A percentile compares a stretch with the other conserved stretches of the same genome.
Evolutionary conservation across 441 rosid species (phyloP).

Genomic region (Syzygium syzygioides): DNA sequence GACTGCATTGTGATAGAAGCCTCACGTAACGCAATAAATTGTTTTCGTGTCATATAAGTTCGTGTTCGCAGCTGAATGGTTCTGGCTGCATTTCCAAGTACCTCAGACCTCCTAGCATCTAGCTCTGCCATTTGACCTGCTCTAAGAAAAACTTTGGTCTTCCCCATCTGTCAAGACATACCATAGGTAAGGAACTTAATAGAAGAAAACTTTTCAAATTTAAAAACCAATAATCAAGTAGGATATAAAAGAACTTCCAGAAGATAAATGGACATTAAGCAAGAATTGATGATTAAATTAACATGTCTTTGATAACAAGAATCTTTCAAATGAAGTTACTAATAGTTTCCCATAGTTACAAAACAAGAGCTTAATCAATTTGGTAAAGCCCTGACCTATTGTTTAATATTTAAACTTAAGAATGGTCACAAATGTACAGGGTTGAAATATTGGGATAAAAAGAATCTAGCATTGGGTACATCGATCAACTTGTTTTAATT

Average conservation of each 20-base stretch:
- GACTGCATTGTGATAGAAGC: slow-evolving; percentile 57
- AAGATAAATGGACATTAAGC: background rate
- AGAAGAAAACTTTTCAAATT: background rate
- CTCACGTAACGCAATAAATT: slow-evolving; percentile 39
- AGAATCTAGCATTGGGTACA: background rate
- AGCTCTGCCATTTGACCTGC: slow-evolving; percentile 86
- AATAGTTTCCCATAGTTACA: background rate
- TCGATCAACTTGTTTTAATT: background rate
- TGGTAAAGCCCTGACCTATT: background rate
- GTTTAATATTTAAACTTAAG: background rate
- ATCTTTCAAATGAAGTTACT: background rate
- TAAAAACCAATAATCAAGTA: background rate
- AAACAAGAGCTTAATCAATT: background rate
- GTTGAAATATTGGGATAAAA: background rate
- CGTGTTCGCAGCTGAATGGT: slow-evolving; percentile 54
- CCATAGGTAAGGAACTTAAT: background rate
- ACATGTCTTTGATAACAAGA: background rate
- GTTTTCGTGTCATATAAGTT: slow-evolving; percentile 48
- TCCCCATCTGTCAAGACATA: slow-evolving; percentile 50
- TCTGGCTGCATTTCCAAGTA: slow-evolving; percentile 67
- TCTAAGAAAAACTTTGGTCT: slow-evolving; percentile 64
- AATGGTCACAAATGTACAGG: background rate
- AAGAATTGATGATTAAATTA: background rate
- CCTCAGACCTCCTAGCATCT: slow-evolving; percentile 74
- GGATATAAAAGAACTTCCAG: background rate